A percentile compares a stretch with the other conserved stretches of the same genome.
phyloP scores from a whole-genome alignment of 192 early-diverging fungal genomes.

The Spinellus fusiger region DNA sequence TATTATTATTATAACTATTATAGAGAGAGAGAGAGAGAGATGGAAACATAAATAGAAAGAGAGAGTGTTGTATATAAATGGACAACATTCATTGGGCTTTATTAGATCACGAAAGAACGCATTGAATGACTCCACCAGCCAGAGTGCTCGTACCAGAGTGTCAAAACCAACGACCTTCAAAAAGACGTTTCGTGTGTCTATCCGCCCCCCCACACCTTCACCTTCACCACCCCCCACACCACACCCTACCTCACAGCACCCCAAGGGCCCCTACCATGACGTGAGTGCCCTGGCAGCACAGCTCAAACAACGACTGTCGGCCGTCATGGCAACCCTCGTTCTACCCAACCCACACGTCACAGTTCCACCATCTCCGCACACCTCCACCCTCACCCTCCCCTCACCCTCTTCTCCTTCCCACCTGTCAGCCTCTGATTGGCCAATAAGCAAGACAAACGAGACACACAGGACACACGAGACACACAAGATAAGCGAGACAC shows the following conservation, averaged over 20 bases:
- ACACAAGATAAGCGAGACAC: background rate
- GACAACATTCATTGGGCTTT: background rate
- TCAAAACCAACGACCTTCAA: background rate
- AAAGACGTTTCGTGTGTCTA: background rate
- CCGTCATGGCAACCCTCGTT: background rate
- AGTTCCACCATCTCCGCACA: background rate
- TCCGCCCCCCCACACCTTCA: background rate
- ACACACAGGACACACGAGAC: no score
- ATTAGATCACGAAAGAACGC: background rate
- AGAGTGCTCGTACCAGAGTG: background rate
- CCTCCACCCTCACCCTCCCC: background rate
- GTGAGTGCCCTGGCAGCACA: background rate
- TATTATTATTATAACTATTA: background rate
- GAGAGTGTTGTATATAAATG: background rate
- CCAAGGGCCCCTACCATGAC: background rate
- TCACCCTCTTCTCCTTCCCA: background rate
- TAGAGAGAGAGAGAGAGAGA: background rate
- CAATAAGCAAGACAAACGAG: no score
- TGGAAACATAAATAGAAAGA: slow-evolving; percentile 1
- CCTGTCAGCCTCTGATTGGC: slow-evolving; percentile 19
- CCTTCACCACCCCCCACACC: background rate
- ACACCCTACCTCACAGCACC: background rate
- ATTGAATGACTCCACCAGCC: background rate
- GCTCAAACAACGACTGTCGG: slow-evolving; percentile 2
- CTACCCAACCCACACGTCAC: background rate